Evolutionary conservation across 2,329 filamentous ascomycete genomes (phyloP), one percentile per base, ranked within the genome.

Genomic region (Penicillium concentricum): DNA sequence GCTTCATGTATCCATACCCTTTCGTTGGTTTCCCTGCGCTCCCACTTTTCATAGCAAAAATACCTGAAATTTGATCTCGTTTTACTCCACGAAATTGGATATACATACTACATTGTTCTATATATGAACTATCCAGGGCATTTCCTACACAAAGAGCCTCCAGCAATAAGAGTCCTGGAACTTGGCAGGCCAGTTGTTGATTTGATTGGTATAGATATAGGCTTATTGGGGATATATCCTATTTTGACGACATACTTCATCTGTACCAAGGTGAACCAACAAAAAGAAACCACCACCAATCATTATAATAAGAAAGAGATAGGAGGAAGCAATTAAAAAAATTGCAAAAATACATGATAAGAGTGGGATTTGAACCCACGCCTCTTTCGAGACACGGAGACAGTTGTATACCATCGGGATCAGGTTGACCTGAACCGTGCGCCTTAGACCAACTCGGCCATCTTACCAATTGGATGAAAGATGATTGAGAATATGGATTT

Each of bases 371-470:
- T 52, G 54, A 56, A 56, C 54, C 54, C 54, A 56, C 54, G 54
- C 54, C 54, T n/a, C 54, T 56, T 56, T 30, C 54, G 54, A 56
- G 54, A 56, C 54, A 52, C 48, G 54, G 54, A 56, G 48, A 56
- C 49, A 56, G 54, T 56, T 56, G 24, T 56, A 16, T 52, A 56
- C 54, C 54, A 52, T 56, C 54, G 54, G 61, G 62, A 62, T 62
- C 62, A 66, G 63, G 64, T 67, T 43, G 52, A 67, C 68, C 68
- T 70, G 67, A 70, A 70, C 68, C 68, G 66, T 62, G 65, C 69
- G 69, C 69, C 69, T 69, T 71, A 59, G 69, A 71, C 69, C 69
- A 69, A 67, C 69, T 71, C 69, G 69, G 69, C 69, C 69, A 71
- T 71, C 69, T 71, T 71, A 66, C 69, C 69, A 43, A 51, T 44